These are phyloP conservation scores for Tolypocladium inflatum DNA, from an alignment of 2,329 filamentous ascomycete genomes.

Conservation along the genomic window DNA sequence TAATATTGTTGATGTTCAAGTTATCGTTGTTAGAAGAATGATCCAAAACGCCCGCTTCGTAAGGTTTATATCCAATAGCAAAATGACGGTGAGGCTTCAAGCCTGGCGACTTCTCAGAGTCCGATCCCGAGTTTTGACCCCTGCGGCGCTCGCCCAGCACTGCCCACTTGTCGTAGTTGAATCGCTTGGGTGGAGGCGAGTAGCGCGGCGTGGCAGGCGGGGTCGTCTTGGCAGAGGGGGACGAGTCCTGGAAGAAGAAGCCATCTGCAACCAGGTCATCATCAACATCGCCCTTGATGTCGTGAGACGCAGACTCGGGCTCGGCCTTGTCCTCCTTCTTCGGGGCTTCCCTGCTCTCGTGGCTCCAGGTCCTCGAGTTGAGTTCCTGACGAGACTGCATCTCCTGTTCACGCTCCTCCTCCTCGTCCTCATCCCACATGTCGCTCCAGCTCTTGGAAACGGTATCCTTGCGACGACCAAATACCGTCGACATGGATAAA, in stretches of 20 bases:
- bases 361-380: conserved; percentile 71
- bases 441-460: conserved; percentile 99
- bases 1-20: conserved; percentile 5
- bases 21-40: conserved; percentile 30
- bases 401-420: conserved; percentile 62
- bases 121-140: conserved; percentile 45
- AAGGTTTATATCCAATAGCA: conserved; percentile 37
- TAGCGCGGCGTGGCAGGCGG: conserved; percentile 39
- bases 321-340: conserved; percentile 12
- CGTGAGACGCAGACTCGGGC: conserved; percentile 12
- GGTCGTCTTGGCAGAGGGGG: conserved; percentile 28
- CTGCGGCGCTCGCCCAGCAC: conserved; percentile 77
- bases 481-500: conserved; percentile 67
- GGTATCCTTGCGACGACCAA: conserved; percentile 65
- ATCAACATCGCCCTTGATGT: conserved; percentile 43
- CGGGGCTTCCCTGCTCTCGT: conserved; percentile 48
- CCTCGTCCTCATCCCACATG: conserved; percentile 87
- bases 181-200: conserved; percentile 58
- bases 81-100: conserved; percentile 38
- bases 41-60: conserved; percentile 40
- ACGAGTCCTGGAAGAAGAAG: conserved; percentile 61
- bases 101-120: conserved; percentile 40
- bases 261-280: conserved; percentile 58
- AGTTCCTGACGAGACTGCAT: conserved; percentile 50
- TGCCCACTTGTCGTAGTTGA: conserved; percentile 73